Base-by-base conservation (phyloP, 2,329 filamentous ascomycete species). In the Stemphylium vesicarium region DNA sequence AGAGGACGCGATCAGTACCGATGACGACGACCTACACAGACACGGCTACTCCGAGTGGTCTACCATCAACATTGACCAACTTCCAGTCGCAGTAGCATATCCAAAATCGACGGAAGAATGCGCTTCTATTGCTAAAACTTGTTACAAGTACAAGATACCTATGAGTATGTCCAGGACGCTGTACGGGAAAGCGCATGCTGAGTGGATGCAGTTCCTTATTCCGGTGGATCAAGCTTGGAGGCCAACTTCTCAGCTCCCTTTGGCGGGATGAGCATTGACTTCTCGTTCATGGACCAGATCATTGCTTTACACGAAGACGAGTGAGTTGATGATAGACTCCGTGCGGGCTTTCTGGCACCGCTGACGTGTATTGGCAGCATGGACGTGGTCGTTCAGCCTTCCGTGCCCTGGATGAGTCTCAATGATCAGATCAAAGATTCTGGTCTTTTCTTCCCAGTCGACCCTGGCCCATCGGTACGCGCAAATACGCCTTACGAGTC, bases 351-450 rank as follows among this genome's bases (percentile, higher is more conserved):
- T 16, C 9, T 24, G n/a, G 31, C 22, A 22, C 22, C 13, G 50
- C 66, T 75, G 55, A 74, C 60, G 18, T 60, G 35, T 35, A 50
- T 35, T 35, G 1, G 36, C 40, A 84, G 73, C 72, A 92, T 96
- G 90, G 93, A 97, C 66, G 83, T 96, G 44, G 90, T 96, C 4
- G 92, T 97, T 3, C 93, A 97, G 73, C 93, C 93, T 3, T 90
- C 90, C 6, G 88, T 97, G 9, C 88, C 89, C n/a, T 97, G 92
- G 92, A 92, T 96, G 83, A 86, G 90, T 47, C 78, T 97, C 53
- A 97, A 97, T 67, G 86, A 89, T 61, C 82, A 86, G 43, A 86
- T 90, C 68, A 85, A 89, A 75, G 82, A 85, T 35, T 88, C 85
- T 4, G 91, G 91, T 0, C 84, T 97, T 1, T 96, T 96, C 78